Evolutionary conservation across 1,284 basidiomycete species (phyloP).

Genomic region (Coniferiporia sulphurascens): DNA sequence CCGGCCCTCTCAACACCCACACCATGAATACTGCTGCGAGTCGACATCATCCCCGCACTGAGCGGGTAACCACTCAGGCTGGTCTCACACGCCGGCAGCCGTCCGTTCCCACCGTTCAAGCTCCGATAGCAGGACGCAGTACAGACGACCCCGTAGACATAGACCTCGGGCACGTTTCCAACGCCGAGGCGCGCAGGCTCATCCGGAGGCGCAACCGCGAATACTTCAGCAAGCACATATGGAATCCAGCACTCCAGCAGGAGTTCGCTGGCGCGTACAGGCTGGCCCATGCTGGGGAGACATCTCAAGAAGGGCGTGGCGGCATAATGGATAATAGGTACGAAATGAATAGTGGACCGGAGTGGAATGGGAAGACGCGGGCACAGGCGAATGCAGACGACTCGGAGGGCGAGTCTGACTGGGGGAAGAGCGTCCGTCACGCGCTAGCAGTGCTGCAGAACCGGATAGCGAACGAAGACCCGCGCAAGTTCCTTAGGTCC

Average conservation of each 20-base stretch:
- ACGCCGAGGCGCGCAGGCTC: background rate
- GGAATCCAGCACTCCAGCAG: constrained; percentile 11
- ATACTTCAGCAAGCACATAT: constrained; percentile 11
- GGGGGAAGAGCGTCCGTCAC: constrained; percentile 5
- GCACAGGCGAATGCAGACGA: background rate
- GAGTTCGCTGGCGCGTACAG: constrained; percentile 12
- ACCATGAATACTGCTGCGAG: background rate
- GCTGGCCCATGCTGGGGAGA: background rate
- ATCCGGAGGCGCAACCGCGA: constrained; percentile 7
- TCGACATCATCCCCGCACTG: background rate
- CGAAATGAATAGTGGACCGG: background rate
- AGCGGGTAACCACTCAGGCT: background rate
- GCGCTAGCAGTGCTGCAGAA: constrained; percentile 10
- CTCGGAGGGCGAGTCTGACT: background rate
- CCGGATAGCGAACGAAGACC: constrained; percentile 6
- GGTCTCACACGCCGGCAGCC: background rate
- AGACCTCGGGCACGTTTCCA: background rate
- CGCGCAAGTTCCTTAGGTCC: background rate
- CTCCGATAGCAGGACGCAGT: too few relatives aligned
- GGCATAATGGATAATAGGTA: background rate
- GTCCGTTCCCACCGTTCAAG: background rate
- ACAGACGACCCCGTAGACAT: too few relatives aligned
- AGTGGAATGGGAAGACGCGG: background rate
- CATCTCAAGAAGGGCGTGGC: too few relatives aligned
- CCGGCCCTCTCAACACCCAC: background rate